Evolutionary conservation across 495 filamentous ascomycete species (phyloP), one percentile per base, ranked within the genome.

Genomic region (Hyaloscypha bicolor): DNA sequence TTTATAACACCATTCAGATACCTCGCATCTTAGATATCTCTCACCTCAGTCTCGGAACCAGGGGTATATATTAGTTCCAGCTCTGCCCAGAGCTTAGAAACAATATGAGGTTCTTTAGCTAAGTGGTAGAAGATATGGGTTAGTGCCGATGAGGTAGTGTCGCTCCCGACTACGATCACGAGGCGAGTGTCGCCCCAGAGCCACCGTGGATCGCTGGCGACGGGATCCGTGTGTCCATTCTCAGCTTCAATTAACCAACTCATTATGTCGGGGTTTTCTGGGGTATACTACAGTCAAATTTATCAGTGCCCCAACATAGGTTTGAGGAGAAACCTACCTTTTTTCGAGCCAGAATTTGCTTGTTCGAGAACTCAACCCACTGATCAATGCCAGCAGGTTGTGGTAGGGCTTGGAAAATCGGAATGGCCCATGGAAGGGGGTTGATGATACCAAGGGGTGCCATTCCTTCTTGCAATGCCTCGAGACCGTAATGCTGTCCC

Each of bases 1-100:
- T 84, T 79, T 64, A 87, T 85, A 21, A 83, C 71, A 6, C 80
- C 83, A 56, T 82, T 77, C 1, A 87, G 71, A 32, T 81, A 30
- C 8, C 45, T 52, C 21, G 21, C 35, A 19, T 45, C 42, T 22
- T 21, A 6, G 12, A 48, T n/a, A 68, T 11, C 16, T 52, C 60
- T n/a, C 79, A 53, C 30, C 68, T 69, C 19, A 65, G 55, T 9
- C 52, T 48, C 9, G 73, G 2, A 21, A 32, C 30, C 29, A 5
- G 55, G 21, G 14, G 12, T 25, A 6, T 25, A 29, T 11, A 58
- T 29, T 29, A 6, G 55, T 0, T 6, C 14, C 2, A 65, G 16
- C 22, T 65, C 63, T 12, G 8, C 29, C 14, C 55, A 32, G 6
- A 65, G 55, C 21, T 52, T 42, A 9, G 25, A 9, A 8, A 59